Conservation (phyloP, 2,329 filamentous ascomycete species). For the Sporothrix humicola region DNA sequence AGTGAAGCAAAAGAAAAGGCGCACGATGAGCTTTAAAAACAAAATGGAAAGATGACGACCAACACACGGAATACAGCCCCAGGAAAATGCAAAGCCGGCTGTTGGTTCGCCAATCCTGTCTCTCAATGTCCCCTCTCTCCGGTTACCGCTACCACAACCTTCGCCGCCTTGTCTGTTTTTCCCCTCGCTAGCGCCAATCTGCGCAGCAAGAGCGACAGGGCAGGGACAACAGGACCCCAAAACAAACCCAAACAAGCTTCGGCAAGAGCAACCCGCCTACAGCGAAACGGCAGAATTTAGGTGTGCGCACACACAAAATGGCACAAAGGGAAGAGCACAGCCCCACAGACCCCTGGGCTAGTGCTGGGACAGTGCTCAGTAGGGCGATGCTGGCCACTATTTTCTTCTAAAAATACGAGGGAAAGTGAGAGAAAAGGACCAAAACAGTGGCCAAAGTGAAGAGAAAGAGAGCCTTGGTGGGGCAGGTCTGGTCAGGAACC, state of each 20-base stretch:
- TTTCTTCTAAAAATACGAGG: conserved; percentile 7
- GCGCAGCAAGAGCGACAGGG: not conserved
- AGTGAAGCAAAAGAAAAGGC: conserved; percentile 14
- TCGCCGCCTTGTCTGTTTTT: not conserved
- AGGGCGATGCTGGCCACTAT: not conserved
- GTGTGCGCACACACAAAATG: not conserved
- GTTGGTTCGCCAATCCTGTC: conserved; percentile 12
- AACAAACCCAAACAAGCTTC: conserved; percentile 16
- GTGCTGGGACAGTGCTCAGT: conserved; percentile 10
- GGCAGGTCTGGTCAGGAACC: conserved; percentile 13
- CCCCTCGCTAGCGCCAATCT: not conserved
- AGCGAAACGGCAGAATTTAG: not conserved
- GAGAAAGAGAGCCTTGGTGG: conserved; percentile 12
- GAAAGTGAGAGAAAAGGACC: not conserved
- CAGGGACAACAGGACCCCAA: not conserved
- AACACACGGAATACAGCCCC: not conserved
- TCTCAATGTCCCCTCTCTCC: not conserved
- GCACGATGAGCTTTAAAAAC: conserved; percentile 7
- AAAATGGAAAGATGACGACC: not conserved
- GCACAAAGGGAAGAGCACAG: conserved; percentile 19
- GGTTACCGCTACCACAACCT: conserved; percentile 7
- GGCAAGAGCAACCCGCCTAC: conserved; percentile 8
- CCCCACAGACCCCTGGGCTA: conserved; percentile 28
- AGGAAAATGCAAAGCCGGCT: not conserved
- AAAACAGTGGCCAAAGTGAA: not conserved